Base-by-base conservation (phyloP, 1,284 basidiomycete genomes). In the Somion occarium region DNA sequence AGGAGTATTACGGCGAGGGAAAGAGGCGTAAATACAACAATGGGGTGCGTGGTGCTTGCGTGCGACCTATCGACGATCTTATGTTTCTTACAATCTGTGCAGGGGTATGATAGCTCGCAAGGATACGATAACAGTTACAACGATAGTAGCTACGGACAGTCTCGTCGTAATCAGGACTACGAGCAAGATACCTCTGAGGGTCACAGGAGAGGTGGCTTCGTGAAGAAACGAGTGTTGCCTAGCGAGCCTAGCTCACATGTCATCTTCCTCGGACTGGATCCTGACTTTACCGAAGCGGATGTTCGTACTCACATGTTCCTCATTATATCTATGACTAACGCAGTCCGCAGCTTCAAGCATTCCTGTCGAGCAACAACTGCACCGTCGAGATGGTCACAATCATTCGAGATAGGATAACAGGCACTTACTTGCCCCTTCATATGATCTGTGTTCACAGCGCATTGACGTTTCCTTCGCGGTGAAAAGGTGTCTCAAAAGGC, bases 351-450 rank as follows among this genome's bases (percentile, higher is more conserved):
- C 79, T 93, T 62, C 83, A 88, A 72, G 81, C 83, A 52, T 91
- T 84, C 69, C 81, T 95, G 55, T 74, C 80, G 52, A 79, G 76
- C 54, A 78, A 88, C 64, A 84, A 83, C 56, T 88, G 81, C 72
- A 79, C 73, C 64, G 74, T 89, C 60, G 88, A 91, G 70, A 87
- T 86, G 57, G 88, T 91, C 62, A 95, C 91, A 61, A 93, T 98
- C 59, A 93, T 95, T 68, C 84, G 89, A 76, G 94, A 97, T 70
- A 88, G 89, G 80, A 79, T 81, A 78, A 85, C 91, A 82, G 92
- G 88, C 88, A 91, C 83, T 88, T 58, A 58, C 52, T 53, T 87
- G 80, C 83, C 85, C 73, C 78, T 87, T 88, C 80, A 78, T 82
- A 82, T 78, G 73, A 71, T 65, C 56, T 73, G 59, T 69, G 69